Evolutionary conservation across 2,329 filamentous ascomycete species (phyloP), one percentile per base, ranked within the genome.

Genomic region (Ophiocordyceps camponoti-saundersi): DNA sequence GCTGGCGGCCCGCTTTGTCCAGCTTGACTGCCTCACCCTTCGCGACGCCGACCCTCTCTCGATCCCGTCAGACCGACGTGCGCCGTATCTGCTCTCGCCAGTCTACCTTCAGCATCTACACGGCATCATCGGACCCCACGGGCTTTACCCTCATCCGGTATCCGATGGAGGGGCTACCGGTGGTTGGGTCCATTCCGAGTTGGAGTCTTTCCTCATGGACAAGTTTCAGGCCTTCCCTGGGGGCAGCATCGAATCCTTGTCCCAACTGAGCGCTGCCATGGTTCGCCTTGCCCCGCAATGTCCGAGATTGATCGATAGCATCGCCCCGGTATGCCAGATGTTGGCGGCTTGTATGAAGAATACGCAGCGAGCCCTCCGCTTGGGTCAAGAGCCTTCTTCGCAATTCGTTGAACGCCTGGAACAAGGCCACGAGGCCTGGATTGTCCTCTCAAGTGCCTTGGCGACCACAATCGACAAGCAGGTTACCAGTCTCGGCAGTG

Each of bases 401-500:
- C 57, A 57, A 3, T 56, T 57, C 18, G 59, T 56, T 44, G 54
- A 59, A 20, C 61, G 62, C 40, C 51, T 74, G 48, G 59, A 52
- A 48, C 51, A 63, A 41, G 69, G 65, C 1, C 61, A 73, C 47
- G 51, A 59, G 2, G 62, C 71, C 26, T 78, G 71, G 53, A 56
- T 57, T 18, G 51, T 60, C 12, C 62, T 70, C 36, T 68, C 70
- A 1, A 53, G 53, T 6, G 65, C 65, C 5, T 54, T 80, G 16
- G 61, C 63, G 3, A 52, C 53, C 3, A 65, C 73, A 47, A 68
- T 79, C 42, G 73, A 78, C 29, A 79, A 75, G 53, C 69, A 71
- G 47, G 66, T 73, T 41, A 77, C 73, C 11, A 65, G 65, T 44
- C 60, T 80, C 18, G 63, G 61, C 15, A 59, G 60, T 15, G 73